Evolutionary conservation across 345 rosid genomes (phyloP).

Genomic region (Erysimum cheiranthoides): DNA sequence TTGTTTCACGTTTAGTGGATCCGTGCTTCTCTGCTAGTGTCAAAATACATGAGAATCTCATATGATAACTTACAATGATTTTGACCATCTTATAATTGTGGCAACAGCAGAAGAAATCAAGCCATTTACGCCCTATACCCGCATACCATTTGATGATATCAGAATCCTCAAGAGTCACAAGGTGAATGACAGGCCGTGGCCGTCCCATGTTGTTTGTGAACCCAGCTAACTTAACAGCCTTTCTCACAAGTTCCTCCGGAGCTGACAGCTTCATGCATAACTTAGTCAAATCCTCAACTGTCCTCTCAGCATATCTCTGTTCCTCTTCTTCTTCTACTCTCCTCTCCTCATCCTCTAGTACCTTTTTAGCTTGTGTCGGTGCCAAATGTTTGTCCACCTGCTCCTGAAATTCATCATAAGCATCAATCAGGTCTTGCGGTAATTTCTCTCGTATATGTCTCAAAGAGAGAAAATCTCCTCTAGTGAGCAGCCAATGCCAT

Average conservation of each 20-base stretch:
- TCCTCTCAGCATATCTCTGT: constrained; percentile 65
- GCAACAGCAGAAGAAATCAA: constrained; percentile 90
- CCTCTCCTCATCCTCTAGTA: constrained; percentile 71
- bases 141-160: constrained; percentile 96
- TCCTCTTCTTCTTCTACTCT: constrained; percentile 69
- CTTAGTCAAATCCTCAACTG: constrained; percentile 76
- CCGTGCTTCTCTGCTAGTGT: constrained; percentile 92
- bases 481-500: constrained; percentile 84
- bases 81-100: constrained; percentile 88
- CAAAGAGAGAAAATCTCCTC: constrained; percentile 83
- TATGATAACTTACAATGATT: constrained; percentile 77
- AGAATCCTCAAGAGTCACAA: constrained; percentile 73
- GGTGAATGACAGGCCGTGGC: constrained; percentile 78
- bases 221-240: constrained; percentile 81
- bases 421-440: constrained; percentile 74
- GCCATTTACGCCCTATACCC: constrained; percentile 91
- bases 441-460: constrained; percentile 76
- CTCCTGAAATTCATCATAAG: constrained; percentile 80
- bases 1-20: constrained; percentile 80
- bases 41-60: constrained; percentile 90
- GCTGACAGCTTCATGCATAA: constrained; percentile 81
- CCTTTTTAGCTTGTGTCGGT: constrained; percentile 62
- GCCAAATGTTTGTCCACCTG: constrained; percentile 80
- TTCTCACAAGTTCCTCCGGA: constrained; percentile 79
- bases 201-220: constrained; percentile 94